A percentile compares a stretch with the other conserved stretches of the same genome.
Evolutionary conservation across 352 stramenopile genomes (phyloP).

Genomic region (Pythium angustatum): DNA sequence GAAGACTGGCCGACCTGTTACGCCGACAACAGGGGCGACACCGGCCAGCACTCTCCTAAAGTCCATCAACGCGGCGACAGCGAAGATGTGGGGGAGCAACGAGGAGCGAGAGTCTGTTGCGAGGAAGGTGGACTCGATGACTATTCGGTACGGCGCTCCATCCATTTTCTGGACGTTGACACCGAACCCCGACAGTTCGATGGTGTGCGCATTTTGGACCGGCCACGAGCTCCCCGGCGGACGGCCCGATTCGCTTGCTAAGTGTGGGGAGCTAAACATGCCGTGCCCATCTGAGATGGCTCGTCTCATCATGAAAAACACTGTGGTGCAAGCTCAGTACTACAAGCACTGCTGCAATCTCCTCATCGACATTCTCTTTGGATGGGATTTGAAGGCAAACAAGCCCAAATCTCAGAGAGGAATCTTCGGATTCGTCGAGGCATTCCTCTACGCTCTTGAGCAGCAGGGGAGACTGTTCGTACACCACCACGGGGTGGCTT

Average conservation of each 20-base stretch:
- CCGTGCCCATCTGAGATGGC: slow-evolving; percentile 12
- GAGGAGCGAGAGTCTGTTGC: slow-evolving; percentile 25
- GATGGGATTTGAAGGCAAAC: slow-evolving; percentile 21
- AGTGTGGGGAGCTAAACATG: slow-evolving; percentile 21
- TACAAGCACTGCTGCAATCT: slow-evolving; percentile 14
- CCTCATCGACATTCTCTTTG: slow-evolving; percentile 23
- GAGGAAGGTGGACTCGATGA: slow-evolving; percentile 26
- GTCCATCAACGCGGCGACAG: slow-evolving; percentile 13
- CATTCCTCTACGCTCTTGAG: slow-evolving; percentile 29
- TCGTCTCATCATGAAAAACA: slow-evolving; percentile 20
- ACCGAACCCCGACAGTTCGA: slow-evolving; percentile 31
- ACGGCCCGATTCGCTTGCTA: neutral
- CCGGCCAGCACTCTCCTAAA: neutral
- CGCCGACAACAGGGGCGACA: neutral
- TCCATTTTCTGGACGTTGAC: slow-evolving; percentile 39
- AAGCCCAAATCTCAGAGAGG: slow-evolving; percentile 25
- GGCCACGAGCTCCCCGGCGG: slow-evolving; percentile 11
- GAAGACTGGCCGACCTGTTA: slow-evolving; percentile 3
- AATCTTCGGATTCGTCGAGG: slow-evolving; percentile 28
- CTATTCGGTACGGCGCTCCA: slow-evolving; percentile 19
- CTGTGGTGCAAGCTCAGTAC: slow-evolving; percentile 21
- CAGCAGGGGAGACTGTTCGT: slow-evolving; percentile 28
- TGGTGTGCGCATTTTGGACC: slow-evolving; percentile 31
- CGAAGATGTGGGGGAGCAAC: slow-evolving; percentile 37
- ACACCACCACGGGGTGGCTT: slow-evolving; percentile 31